Evolutionary conservation across 345 rosid genomes (phyloP), one percentile per base, ranked within the genome.

Genomic region (Syzygium oleosum): DNA sequence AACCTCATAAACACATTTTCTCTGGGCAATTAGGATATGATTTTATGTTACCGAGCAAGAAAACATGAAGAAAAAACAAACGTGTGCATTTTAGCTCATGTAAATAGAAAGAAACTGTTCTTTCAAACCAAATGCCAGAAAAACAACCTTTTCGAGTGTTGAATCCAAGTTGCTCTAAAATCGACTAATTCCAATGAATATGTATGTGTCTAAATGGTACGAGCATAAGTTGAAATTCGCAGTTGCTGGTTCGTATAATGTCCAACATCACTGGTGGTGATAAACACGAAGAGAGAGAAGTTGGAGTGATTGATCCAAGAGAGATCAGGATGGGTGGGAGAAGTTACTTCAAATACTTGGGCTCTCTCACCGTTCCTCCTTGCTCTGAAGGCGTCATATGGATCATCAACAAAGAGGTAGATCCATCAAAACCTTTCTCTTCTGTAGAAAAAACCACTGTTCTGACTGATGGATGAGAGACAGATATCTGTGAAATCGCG

Each of bases 331-430:
- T 90, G 90, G 91, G 89, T 43, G 95, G 96, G 86, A 90, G 85
- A 38, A 90, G 85, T 34, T 93, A 92, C 84, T 96, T 93, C 86
- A 94, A 94, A 86, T 96, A 97, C 88, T 55, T 87, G 41, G 99
- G 99, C 61, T 97, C 99, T 6, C 96, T 97, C 61, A 94, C 99
- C 2, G 89, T 92, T 51, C 97, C 98, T 91, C 98, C 98, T 79
- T 96, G 98, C 88, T 91, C 96, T 2, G 93, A 96, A 93, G 95
- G 93, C 85, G 97, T 97, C 85, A 89, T 88, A 86, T 94, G 98
- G 98, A 93, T 90, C 88, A 91, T 96, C 85, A 84, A 90, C 91
- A 88, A 86, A 84, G 88, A 92, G 93, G 97, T 96, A 27, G 43
- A 23, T 52, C 55, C 29, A 16, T 51, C 21, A n/a, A 9, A 10